phyloP scores from a whole-genome alignment of 1,284 basidiomycete genomes.

The Microbotryum intermedium region DNA sequence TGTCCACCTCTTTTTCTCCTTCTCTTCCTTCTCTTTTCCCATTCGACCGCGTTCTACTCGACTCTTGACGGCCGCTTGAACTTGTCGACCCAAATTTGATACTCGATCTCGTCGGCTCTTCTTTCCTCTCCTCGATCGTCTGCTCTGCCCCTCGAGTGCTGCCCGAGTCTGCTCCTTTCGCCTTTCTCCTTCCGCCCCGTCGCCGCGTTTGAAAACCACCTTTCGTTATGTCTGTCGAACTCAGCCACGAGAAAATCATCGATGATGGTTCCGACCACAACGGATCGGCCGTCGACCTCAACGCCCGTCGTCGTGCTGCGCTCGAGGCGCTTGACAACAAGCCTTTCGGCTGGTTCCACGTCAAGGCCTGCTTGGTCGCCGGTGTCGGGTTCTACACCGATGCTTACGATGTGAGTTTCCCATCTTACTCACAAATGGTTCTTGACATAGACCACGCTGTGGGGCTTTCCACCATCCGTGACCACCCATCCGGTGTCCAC shows the following conservation, averaged over 20 bases:
- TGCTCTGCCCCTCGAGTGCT: background rate
- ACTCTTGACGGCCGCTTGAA: too few species aligned
- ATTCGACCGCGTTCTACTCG: too few species aligned
- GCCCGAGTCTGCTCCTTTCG: too few species aligned
- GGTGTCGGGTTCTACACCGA: constrained; percentile 77
- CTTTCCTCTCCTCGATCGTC: background rate
- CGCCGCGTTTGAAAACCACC: background rate
- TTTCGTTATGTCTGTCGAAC: background rate
- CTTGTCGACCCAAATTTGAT: too few species aligned
- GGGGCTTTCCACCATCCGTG: background rate
- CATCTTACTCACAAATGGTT: background rate
- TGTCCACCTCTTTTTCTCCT: background rate
- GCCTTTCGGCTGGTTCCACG: constrained; percentile 52
- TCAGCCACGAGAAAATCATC: background rate
- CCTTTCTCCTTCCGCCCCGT: background rate
- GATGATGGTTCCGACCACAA: background rate
- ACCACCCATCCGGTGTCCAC: too few species aligned
- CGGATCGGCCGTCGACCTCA: constrained; percentile 16
- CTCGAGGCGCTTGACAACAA: constrained; percentile 68
- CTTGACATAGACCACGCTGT: background rate
- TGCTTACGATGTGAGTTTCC: constrained; percentile 48
- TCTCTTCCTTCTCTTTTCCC: background rate
- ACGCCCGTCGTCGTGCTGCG: constrained; percentile 55
- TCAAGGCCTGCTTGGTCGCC: constrained; percentile 61
- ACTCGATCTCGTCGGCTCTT: background rate